Evolutionary conservation across 352 stramenopile genomes (phyloP).

Genomic region (Pythium brachiatum): DNA sequence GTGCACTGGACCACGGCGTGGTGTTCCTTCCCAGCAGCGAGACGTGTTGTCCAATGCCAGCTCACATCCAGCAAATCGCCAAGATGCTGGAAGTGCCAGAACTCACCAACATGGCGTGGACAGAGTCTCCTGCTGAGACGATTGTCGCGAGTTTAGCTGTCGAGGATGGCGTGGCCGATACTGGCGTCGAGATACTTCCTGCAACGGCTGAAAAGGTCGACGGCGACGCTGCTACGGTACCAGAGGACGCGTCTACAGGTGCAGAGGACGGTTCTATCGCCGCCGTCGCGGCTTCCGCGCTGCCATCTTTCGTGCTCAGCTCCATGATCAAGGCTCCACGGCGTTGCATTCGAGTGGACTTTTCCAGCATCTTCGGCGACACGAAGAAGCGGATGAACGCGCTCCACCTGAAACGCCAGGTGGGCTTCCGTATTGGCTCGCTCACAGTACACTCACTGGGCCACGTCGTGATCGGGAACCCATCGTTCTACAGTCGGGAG

Average conservation of each 20-base stretch:
- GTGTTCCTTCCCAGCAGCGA: conserved; percentile 68
- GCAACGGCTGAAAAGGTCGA: background rate
- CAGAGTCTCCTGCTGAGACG: background rate
- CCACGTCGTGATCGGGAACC: conserved; percentile 70
- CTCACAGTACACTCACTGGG: conserved; percentile 82
- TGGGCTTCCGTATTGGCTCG: conserved; percentile 71
- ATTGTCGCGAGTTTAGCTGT: background rate
- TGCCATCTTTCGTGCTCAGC: conserved; percentile 6
- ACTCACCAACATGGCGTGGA: conserved; percentile 1
- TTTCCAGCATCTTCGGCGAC: conserved; percentile 31
- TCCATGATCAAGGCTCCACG: conserved; percentile 22
- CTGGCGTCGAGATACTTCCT: background rate
- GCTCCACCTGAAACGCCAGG: conserved; percentile 41
- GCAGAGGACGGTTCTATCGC: background rate
- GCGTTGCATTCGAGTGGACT: conserved; percentile 23
- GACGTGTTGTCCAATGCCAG: conserved; percentile 54
- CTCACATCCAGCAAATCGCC: conserved; percentile 57
- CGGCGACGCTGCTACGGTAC: background rate
- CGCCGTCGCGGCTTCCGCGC: background rate
- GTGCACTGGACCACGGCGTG: conserved; percentile 76
- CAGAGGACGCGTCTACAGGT: background rate
- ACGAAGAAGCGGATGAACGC: conserved; percentile 64
- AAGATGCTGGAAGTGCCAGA: conserved; percentile 23
- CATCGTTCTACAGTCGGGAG: conserved; percentile 84
- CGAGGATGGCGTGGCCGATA: background rate